These are phyloP conservation scores for Stephanodiscus triporus DNA, from an alignment of 108 stramenopile species.

Conservation along the genomic window DNA sequence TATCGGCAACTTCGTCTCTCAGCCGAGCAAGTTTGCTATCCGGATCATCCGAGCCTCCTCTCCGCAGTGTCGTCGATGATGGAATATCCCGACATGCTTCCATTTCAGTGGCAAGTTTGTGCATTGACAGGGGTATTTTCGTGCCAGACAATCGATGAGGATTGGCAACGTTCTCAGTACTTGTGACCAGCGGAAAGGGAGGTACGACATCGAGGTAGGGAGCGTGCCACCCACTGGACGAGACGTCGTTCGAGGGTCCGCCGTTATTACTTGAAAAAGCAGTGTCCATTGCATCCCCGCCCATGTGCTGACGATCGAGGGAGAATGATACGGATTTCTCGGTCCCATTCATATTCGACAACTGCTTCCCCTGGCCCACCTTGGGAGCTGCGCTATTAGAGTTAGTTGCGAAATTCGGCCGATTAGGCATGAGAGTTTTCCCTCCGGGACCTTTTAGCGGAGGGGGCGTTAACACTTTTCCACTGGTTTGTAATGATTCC, in stretches of 20 bases:
- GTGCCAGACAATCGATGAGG: constrained; percentile 63
- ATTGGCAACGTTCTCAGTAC: constrained; percentile 58
- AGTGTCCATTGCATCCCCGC: constrained; percentile 7
- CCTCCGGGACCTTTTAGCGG: constrained; percentile 18
- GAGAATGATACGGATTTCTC: constrained; percentile 41
- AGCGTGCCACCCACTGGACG: constrained; percentile 68
- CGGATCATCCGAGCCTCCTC: constrained; percentile 1
- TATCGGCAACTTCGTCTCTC: background rate
- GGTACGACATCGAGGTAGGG: constrained; percentile 72
- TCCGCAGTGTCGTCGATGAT: background rate
- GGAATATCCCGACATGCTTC: constrained; percentile 39
- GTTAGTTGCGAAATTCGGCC: background rate
- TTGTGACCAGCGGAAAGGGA: constrained; percentile 60
- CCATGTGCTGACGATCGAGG: constrained; percentile 26
- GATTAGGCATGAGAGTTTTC: constrained; percentile 22
- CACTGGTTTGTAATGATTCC: constrained; percentile 5
- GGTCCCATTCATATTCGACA: constrained; percentile 26
- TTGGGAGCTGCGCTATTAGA: background rate
- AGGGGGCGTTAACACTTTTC: background rate
- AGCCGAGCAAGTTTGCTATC: background rate
- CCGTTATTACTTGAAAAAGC: constrained; percentile 42
- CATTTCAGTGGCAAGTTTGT: constrained; percentile 46
- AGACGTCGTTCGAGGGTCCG: constrained; percentile 32
- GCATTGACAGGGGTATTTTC: constrained; percentile 50
- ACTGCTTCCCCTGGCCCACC: constrained; percentile 41